Base-by-base conservation (phyloP, 2,329 filamentous ascomycete species). In the Venturiaceae sp. region DNA sequence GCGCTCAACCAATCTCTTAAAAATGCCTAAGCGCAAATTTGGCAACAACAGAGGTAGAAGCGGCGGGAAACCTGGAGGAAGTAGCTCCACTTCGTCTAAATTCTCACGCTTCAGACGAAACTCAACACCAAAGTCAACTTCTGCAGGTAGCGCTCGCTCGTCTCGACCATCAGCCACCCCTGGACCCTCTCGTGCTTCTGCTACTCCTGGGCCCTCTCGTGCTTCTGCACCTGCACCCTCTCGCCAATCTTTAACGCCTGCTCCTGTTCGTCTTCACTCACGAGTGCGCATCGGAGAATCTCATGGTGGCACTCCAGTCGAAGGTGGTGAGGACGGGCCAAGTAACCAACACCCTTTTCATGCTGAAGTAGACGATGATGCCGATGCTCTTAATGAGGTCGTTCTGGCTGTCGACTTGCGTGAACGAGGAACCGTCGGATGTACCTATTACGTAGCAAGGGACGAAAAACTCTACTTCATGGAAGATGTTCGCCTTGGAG, bases 331-430 rank as follows among this genome's bases (percentile, higher is more conserved):
- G 7, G 44, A 47, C 16, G 14, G 37, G 8, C 16, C 1, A n/a
- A 39, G 37, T n/a, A 14, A 19, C 21, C 16, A 39, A 13, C 37
- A n/a, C 30, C 23, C 50, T 19, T 13, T 21, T n/a, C 50, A 53
- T 30, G 30, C 6, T 14, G 52, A 53, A 23, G n/a, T 13, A 36
- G 74, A 77, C 36, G 58, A 57, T 7, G 65, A 67, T 36, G 62
- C 66, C 8, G 82, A 85, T 58, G 67, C 74, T 0, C 67, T 84
- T 37, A 80, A 82, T 58, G 88, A 94, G 67, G 73, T 90, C 28
- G 80, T 95, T 60, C 89, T 95, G 83, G 88, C 90, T 0, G 75
- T 96, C 26, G 85, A 95, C 60, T 78, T 92, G 68, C 83, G 80
- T 62, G 80, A 85, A n/a, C 80, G 82, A 32, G 84, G 82, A 0